Evolutionary conservation across 1,139 yeast species (phyloP), one percentile per base, ranked within the genome.

Genomic region (Suhomyces chickasaworum): DNA sequence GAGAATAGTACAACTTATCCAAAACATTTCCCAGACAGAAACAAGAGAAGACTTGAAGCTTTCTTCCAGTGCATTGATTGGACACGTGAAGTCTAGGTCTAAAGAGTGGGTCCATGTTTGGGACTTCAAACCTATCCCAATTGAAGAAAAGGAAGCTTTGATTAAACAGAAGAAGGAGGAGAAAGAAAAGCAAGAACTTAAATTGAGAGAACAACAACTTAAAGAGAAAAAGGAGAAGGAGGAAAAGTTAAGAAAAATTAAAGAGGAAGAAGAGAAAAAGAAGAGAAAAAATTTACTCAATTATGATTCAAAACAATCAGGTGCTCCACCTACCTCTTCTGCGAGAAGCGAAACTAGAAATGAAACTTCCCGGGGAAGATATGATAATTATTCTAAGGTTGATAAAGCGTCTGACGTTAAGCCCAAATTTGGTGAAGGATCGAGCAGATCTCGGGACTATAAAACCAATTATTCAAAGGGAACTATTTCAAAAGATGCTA

Each of bases 11-110:
- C 69, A 67, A 16, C 68, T 76, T 5, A 69, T 90, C 41, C 74
- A 78, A 35, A 56, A 63, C 1, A 78, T 88, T 31, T 64, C 80
- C 9, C 53, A 60, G 2, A 62, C 65, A 1, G 98, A 91, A 56
- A 62, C 69, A 3, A 78, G 97, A 50, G 95, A 88, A 47, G 98
- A 91, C 64, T 76, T 91, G 59, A 86, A 83, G 57, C 71, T 90
- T 32, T 84, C 96, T 1, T 83, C 91, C 0, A 82, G 80, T 57
- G 95, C 97, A 1, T 71, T 90, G 47, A 69, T 82, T 46, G 96
- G 95, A 0, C 87, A 85, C 53, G 65, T 89, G 37, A 81, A 78
- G 46, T 79, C 89, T 0, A 72, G 84, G 39, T 66, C 82, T 8
- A 72, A 71, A 33, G 66, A 69, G 1, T 83, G 93, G 81, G 69